A percentile compares a stretch with the other conserved stretches of the same genome.
These are phyloP conservation scores for Brassica napus DNA, from an alignment of 345 rosid genomes.

Conservation along the genomic window DNA sequence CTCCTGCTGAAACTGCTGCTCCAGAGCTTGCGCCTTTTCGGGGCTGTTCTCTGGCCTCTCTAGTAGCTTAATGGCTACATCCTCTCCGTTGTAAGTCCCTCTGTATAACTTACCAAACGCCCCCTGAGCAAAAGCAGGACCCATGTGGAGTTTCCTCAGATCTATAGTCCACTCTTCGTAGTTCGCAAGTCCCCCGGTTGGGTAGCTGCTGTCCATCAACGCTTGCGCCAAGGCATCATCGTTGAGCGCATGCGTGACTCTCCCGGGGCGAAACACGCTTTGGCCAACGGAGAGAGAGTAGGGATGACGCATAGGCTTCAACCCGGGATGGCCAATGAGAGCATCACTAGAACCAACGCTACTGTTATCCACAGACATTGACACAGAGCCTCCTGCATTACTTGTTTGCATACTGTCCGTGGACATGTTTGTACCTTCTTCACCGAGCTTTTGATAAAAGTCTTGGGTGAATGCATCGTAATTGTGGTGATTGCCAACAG, in stretches of 20 bases:
- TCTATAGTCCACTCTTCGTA: slow-evolving; percentile 67
- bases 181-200: slow-evolving; percentile 51
- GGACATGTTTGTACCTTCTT: slow-evolving; percentile 60
- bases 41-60: slow-evolving; percentile 43
- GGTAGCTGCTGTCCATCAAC: slow-evolving; percentile 48
- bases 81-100: slow-evolving; percentile 50
- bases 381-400: slow-evolving; percentile 62
- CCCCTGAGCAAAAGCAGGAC: slow-evolving; percentile 62
- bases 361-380: slow-evolving; percentile 66
- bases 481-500: slow-evolving; percentile 33
- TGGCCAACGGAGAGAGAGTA: slow-evolving; percentile 51
- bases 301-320: slow-evolving; percentile 46
- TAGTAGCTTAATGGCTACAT: slow-evolving; percentile 47
- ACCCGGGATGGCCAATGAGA: slow-evolving; percentile 55
- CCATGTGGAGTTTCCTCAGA: slow-evolving; percentile 58
- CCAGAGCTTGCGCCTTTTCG: slow-evolving; percentile 41
- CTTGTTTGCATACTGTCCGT: slow-evolving; percentile 59
- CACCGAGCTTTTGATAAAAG: slow-evolving; percentile 62
- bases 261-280: slow-evolving; percentile 54
- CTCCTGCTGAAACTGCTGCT: slow-evolving; percentile 51
- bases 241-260: slow-evolving; percentile 51
- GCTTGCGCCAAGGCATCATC: slow-evolving; percentile 64
- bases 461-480: slow-evolving; percentile 57
- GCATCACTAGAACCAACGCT: slow-evolving; percentile 68
- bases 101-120: slow-evolving; percentile 59